Base-by-base conservation (phyloP, 1,284 basidiomycete genomes). In the Fomitiporia mediterranea region DNA sequence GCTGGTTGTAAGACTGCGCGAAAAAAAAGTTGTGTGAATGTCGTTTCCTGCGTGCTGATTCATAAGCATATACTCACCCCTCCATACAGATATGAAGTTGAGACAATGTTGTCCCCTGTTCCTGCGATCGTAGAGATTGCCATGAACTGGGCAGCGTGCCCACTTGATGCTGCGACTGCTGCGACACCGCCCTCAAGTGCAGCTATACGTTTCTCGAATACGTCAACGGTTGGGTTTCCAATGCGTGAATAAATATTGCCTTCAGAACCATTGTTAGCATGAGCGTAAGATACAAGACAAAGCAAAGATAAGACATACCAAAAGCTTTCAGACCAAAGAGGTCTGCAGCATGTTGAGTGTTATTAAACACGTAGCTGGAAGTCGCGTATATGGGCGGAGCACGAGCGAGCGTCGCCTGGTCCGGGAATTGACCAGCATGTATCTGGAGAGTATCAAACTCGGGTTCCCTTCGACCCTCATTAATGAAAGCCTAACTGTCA, bases 361-460 rank as follows among this genome's bases (percentile, higher is more conserved):
- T 73, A 65, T 91, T 85, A 76, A 94, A 93, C 25, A 86, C 84
- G 64, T 84, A 93, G 59, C 85, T 88, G 0, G 86, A 86, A 1
- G 83, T 77, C 1, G 85, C 81, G 60, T 92, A 92, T 70, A 94
- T 91, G 1, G 91, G 91, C 0, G 86, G 83, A 9, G 92, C 92
- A 11, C 91, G 83, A 0, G 91, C 83, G 60, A 89, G 84, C 21
- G 87, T 90, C 34, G 83, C 70, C 0, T 83, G 72, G 71, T 91
- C 90, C 5, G 82, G 79, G 11, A 72, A 70, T 65, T 93, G 89
- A 8, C 92, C 91, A 38, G 86, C 91, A 65, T 94, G 92, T 34
- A 94, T 76, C 72, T 91, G 88, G 53, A 91, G 72, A 7, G 89
- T 92, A 66, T 92, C 89, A 65, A 90, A 91, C 66, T 90, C 86